Percentiles rank a stretch among this genome's conserved stretches.
Conservation (phyloP, 129 eudicot species). For the Tagetes erecta region DNA sequence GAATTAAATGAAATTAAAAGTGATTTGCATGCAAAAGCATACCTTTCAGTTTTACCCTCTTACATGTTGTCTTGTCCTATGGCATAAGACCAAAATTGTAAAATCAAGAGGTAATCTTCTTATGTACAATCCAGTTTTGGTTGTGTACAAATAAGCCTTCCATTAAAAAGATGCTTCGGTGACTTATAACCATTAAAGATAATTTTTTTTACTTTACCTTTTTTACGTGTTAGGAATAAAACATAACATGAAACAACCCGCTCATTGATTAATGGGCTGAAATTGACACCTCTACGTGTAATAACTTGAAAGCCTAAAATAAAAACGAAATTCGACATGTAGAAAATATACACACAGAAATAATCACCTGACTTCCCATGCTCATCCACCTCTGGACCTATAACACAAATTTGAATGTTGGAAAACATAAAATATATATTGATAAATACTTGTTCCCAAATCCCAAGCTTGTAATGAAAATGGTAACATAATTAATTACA, state of each 20-base stretch:
- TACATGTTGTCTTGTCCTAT: neutral
- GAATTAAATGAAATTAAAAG: neutral
- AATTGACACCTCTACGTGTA: constrained; percentile 7
- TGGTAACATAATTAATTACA: constrained; percentile 1
- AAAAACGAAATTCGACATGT: constrained; percentile 3
- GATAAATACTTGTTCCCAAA: neutral
- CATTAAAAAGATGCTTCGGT: neutral
- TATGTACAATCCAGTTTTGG: neutral
- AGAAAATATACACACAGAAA: neutral
- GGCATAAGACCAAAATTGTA: neutral
- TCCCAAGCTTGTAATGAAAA: constrained; percentile 7
- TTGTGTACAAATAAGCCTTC: neutral
- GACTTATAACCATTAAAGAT: neutral
- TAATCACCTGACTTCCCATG: constrained; percentile 53
- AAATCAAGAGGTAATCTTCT: neutral
- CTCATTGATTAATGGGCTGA: neutral
- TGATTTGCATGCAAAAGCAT: neutral
- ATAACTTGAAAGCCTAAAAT: neutral
- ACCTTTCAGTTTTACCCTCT: neutral
- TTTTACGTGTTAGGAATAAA: neutral
- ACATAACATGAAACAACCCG: neutral
- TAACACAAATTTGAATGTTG: neutral
- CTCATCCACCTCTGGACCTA: constrained; percentile 62
- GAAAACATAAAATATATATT: constrained; percentile 10
- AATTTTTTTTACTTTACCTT: neutral